Evolutionary conservation across 148 eudicot genomes (phyloP).

Genomic region (Camellia sinensis): DNA sequence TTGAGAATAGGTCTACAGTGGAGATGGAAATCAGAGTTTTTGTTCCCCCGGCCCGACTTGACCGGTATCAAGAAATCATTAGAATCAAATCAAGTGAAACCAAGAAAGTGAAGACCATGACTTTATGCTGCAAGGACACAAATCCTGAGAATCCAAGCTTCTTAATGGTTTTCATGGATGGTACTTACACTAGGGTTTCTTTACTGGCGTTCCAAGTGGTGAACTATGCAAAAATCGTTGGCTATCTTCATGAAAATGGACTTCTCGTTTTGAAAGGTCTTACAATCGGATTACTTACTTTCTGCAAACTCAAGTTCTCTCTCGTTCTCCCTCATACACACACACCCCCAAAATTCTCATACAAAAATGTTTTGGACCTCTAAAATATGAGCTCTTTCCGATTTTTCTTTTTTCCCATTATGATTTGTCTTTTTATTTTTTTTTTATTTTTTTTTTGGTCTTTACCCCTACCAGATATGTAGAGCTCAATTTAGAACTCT

Average conservation of each 20-base stretch:
- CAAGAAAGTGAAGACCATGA: conserved; percentile 3
- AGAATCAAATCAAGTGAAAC: conserved; percentile 15
- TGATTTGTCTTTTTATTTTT: no score
- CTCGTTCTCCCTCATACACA: neutral
- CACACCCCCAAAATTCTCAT: neutral
- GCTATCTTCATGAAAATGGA: conserved; percentile 17
- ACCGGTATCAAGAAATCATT: conserved; percentile 9
- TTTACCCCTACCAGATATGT: no score
- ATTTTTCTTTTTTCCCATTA: neutral
- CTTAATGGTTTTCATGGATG: conserved; percentile 17
- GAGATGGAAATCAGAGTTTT: conserved; percentile 20
- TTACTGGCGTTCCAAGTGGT: conserved; percentile 5
- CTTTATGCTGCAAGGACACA: neutral
- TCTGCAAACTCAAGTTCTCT: conserved; percentile 12
- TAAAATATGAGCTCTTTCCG: neutral
- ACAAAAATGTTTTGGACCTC: no score
- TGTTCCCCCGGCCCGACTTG: conserved; percentile 5
- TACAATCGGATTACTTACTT: neutral
- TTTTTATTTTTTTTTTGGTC: no score
- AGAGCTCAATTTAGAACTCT: no score
- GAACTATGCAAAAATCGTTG: conserved; percentile 18
- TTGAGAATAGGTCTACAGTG: conserved; percentile 6
- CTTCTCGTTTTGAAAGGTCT: neutral
- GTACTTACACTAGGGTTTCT: neutral
- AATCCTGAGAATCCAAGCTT: conserved; percentile 2